Conservation (phyloP, 371 early-diverging fungal genomes). For the Smittium culicis region DNA sequence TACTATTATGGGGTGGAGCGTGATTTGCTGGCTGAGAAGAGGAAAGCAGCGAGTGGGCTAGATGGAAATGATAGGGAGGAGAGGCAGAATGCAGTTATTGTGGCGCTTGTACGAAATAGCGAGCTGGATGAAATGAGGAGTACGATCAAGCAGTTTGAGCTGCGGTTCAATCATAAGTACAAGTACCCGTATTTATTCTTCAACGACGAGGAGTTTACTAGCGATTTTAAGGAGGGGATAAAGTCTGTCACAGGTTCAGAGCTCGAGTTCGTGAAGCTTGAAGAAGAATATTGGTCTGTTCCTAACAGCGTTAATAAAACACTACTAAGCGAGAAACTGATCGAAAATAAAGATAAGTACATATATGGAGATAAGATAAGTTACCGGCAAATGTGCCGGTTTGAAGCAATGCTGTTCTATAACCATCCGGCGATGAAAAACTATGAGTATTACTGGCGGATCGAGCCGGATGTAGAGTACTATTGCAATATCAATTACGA, state of each 20-base stretch:
- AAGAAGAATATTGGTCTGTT: constrained; percentile 62
- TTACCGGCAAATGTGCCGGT: constrained; percentile 50
- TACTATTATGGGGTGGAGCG: constrained; percentile 56
- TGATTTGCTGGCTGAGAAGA: neutral
- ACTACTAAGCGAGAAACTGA: constrained; percentile 14
- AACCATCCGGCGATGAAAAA: constrained; percentile 58
- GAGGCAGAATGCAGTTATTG: constrained; percentile 47
- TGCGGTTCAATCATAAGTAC: constrained; percentile 67
- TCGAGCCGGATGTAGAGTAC: constrained; percentile 83
- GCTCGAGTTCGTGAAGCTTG: constrained; percentile 41
- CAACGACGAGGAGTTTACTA: constrained; percentile 70
- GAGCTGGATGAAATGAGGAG: constrained; percentile 53
- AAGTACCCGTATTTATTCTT: constrained; percentile 88
- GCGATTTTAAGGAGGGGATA: constrained; percentile 52
- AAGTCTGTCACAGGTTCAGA: constrained; percentile 41
- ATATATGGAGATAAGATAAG: constrained; percentile 40
- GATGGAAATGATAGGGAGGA: neutral
- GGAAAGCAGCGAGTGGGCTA: neutral
- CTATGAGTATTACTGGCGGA: constrained; percentile 88
- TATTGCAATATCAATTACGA: constrained; percentile 80
- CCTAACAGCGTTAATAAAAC: constrained; percentile 20
- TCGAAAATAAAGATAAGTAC: constrained; percentile 33
- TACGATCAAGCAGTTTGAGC: constrained; percentile 66
- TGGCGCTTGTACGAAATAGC: constrained; percentile 54
- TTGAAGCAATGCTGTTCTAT: constrained; percentile 63